Percentiles rank a stretch among this genome's conserved stretches.
phyloP scores from a whole-genome alignment of 1,284 basidiomycete species.

The Puccinia polysora region DNA sequence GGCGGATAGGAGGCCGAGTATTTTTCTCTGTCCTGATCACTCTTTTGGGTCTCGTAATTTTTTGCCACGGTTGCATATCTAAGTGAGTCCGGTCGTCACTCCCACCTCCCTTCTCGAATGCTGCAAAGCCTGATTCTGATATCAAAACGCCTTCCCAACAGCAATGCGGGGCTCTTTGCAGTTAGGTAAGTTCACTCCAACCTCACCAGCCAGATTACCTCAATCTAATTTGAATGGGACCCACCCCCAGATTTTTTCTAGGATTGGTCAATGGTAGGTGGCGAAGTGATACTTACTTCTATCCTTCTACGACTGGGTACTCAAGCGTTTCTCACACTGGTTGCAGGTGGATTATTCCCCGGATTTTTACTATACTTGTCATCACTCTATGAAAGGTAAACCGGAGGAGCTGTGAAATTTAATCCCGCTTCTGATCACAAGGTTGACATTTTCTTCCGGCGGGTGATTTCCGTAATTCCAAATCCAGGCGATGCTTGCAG shows the following conservation, averaged over 20 bases:
- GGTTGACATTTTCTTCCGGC: background rate
- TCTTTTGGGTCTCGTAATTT: background rate
- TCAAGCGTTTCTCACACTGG: background rate
- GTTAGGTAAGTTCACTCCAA: background rate
- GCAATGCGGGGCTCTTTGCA: background rate
- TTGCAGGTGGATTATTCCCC: conserved; percentile 5
- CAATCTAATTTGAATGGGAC: background rate
- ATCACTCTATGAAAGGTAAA: background rate
- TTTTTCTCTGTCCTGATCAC: background rate
- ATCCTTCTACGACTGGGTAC: background rate
- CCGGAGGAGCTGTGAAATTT: background rate
- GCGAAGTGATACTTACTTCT: background rate
- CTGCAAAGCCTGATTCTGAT: background rate
- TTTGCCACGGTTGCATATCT: background rate
- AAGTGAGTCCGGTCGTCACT: background rate
- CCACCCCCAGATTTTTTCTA: conserved; percentile 1
- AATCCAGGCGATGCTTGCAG: conserved; percentile 3
- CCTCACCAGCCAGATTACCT: background rate
- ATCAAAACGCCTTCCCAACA: background rate
- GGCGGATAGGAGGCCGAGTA: background rate
- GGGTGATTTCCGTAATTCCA: background rate
- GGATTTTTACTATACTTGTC: conserved; percentile 6
- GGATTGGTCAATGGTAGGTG: conserved; percentile 9
- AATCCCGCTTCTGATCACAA: background rate
- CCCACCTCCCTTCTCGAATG: background rate